Conservation (phyloP, 805 yeast genomes). For the Lachancea sp. region DNA sequence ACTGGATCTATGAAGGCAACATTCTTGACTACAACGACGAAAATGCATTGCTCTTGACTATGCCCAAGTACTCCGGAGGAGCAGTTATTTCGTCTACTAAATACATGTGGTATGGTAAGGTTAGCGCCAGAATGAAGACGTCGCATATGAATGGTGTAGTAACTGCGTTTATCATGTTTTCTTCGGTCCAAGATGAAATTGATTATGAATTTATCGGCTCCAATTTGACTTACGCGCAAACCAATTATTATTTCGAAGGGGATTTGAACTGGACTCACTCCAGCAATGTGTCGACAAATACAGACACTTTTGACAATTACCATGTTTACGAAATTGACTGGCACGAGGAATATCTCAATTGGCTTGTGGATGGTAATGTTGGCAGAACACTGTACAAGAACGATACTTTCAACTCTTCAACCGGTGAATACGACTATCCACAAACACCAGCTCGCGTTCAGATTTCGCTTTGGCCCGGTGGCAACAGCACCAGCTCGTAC, state of each 20-base stretch:
- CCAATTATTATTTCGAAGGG: constrained; percentile 79
- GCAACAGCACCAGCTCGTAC: constrained; percentile 43
- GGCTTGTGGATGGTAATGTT: constrained; percentile 65
- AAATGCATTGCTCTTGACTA: constrained; percentile 56
- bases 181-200: constrained; percentile 84
- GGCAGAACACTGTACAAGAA: constrained; percentile 59
- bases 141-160: constrained; percentile 77
- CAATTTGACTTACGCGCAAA: constrained; percentile 58
- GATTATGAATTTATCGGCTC: constrained; percentile 85
- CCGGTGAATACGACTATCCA: constrained; percentile 51
- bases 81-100: constrained; percentile 74
- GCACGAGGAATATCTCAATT: constrained; percentile 61
- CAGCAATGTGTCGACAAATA: constrained; percentile 32
- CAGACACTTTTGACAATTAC: constrained; percentile 57
- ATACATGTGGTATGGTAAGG: constrained; percentile 84
- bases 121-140: constrained; percentile 60
- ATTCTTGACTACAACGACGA: constrained; percentile 44
- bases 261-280: constrained; percentile 51
- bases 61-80: constrained; percentile 73
- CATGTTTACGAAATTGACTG: constrained; percentile 79
- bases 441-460: constrained; percentile 73
- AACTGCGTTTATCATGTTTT: constrained; percentile 72
- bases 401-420: constrained; percentile 59
- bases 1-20: constrained; percentile 64
- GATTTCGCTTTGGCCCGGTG: constrained; percentile 76